Percentiles rank a stretch among this genome's conserved stretches.
These are phyloP conservation scores for Eimeria necatrix DNA, from an alignment of 169 alveolate species.

Conservation along the genomic window DNA sequence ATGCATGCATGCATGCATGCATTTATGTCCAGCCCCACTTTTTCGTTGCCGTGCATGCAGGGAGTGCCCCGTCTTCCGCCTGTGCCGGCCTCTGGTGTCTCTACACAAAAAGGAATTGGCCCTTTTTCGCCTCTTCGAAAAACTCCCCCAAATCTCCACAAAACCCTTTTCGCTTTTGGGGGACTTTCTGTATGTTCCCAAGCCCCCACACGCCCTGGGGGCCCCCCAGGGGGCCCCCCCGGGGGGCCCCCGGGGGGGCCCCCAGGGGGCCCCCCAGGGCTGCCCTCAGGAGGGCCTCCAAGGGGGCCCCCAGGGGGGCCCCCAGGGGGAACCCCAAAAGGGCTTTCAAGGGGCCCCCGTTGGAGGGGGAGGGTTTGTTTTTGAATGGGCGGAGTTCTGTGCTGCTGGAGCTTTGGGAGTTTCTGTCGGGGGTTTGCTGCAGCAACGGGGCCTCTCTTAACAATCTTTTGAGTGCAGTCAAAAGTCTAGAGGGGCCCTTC, in stretches of 20 bases:
- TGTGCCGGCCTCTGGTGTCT: constrained; percentile 52
- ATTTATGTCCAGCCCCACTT: too few species aligned
- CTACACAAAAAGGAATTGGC: constrained; percentile 43
- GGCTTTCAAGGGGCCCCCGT: too few species aligned
- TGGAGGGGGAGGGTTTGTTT: too few species aligned
- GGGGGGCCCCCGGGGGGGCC: too few species aligned
- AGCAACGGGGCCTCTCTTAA: constrained; percentile 2
- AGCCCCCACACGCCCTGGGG: neutral
- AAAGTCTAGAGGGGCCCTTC: neutral
- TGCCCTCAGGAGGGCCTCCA: too few species aligned
- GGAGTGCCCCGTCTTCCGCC: neutral
- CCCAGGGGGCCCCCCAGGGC: too few species aligned
- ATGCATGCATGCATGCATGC: constrained; percentile 38
- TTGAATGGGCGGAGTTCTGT: too few species aligned
- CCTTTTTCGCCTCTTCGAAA: constrained; percentile 9
- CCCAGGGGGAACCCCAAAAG: neutral
- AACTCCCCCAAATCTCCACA: neutral
- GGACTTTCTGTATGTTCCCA: too few species aligned
- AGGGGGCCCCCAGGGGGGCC: too few species aligned
- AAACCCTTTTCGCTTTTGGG: neutral
- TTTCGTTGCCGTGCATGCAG: neutral
- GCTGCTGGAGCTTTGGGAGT: constrained; percentile 29
- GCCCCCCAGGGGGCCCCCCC: too few species aligned
- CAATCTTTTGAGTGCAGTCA: constrained; percentile 15
- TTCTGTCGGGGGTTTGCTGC: neutral